Evolutionary conservation across 148 eudicot species (phyloP).

Genomic region (Vaccinium corymbosum): DNA sequence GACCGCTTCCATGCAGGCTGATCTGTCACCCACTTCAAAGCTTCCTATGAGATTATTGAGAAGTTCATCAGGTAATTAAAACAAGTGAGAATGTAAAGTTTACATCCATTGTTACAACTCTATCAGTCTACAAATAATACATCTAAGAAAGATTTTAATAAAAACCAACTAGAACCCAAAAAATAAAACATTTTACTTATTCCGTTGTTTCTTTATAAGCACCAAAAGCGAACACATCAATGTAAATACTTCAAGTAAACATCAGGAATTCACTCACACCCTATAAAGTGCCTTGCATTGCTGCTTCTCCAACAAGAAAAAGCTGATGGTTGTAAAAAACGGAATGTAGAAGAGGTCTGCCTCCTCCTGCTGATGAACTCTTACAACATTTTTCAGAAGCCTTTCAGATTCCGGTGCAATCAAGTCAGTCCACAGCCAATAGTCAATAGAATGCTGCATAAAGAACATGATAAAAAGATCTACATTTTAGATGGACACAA

Average conservation of each 20-base stretch:
- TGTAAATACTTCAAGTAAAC: neutral
- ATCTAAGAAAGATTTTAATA: neutral
- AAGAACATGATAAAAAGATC: slow-evolving; percentile 10
- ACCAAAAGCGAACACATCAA: neutral
- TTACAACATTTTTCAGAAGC: slow-evolving; percentile 66
- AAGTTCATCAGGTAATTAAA: neutral
- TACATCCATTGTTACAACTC: neutral
- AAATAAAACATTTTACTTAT: neutral
- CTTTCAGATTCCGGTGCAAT: slow-evolving; percentile 80
- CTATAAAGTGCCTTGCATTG: slow-evolving; percentile 98
- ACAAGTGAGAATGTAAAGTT: neutral
- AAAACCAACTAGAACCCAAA: neutral
- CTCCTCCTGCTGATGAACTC: slow-evolving; percentile 71
- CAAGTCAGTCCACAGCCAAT: slow-evolving; percentile 97
- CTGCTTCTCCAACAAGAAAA: slow-evolving; percentile 86
- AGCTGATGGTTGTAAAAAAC: slow-evolving; percentile 91
- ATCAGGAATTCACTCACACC: slow-evolving; percentile 89
- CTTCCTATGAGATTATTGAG: slow-evolving; percentile 52
- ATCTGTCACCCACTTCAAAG: slow-evolving; percentile 88
- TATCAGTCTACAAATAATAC: neutral
- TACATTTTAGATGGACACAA: neutral
- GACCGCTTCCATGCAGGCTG: slow-evolving; percentile 98
- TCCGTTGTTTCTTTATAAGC: neutral
- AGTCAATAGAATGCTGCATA: slow-evolving; percentile 90
- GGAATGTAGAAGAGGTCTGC: slow-evolving; percentile 94